Evolutionary conservation across 257 asterid species (phyloP).

Genomic region (Fraxinus cuspidata): DNA sequence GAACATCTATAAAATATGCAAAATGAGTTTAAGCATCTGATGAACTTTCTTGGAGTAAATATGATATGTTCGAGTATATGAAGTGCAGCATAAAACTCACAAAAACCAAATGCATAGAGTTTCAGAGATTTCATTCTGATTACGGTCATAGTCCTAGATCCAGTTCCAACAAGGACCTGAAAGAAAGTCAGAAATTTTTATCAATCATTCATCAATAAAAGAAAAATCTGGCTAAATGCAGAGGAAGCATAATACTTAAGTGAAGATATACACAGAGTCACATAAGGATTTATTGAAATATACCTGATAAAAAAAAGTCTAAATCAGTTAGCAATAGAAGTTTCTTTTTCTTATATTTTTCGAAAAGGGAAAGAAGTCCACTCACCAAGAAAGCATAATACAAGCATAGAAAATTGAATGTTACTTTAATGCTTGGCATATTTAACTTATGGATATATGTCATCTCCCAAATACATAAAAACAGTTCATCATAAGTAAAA

Average conservation of each 20-base stretch:
- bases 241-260: neutral
- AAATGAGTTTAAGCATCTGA: slow-evolving; percentile 22
- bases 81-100: slow-evolving; percentile 53
- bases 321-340: neutral
- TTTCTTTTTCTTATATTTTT: neutral
- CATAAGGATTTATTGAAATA: neutral
- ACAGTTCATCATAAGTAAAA: too few species aligned
- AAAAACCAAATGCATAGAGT: slow-evolving; percentile 94
- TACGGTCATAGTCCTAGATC: slow-evolving; percentile 84
- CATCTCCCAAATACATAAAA: neutral
- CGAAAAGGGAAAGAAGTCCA: neutral
- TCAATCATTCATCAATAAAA: neutral
- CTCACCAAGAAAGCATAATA: too few species aligned
- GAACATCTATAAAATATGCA: slow-evolving; percentile 61
- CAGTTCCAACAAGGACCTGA: slow-evolving; percentile 98
- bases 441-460: neutral
- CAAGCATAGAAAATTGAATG: neutral
- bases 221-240: slow-evolving; percentile 8
- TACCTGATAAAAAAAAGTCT: neutral
- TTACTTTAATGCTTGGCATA: too few species aligned
- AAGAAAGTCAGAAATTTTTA: slow-evolving; percentile 13
- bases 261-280: neutral
- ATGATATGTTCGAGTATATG: neutral
- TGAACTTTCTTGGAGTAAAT: slow-evolving; percentile 13
- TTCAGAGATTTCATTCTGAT: slow-evolving; percentile 83